Evolutionary conservation across 2,329 filamentous ascomycete species (phyloP).

Genomic region (Ceratocystiopsis minuta): DNA sequence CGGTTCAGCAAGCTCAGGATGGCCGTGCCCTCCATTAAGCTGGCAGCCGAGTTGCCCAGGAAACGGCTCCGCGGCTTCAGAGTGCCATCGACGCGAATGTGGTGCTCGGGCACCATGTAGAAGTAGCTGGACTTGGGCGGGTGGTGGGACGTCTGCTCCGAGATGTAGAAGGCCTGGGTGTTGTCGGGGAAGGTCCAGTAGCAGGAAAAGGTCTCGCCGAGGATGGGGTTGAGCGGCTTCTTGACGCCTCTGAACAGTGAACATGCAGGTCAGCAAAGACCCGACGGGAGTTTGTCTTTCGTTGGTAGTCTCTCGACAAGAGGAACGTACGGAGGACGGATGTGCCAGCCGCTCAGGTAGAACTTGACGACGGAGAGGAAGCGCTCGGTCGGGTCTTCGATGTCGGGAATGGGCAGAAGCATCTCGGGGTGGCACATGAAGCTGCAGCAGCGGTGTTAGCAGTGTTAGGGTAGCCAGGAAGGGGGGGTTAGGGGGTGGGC

Average conservation of each 20-base stretch:
- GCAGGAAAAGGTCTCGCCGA: constrained; percentile 86
- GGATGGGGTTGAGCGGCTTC: constrained; percentile 90
- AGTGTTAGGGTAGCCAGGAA: too few species aligned
- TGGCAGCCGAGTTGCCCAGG: constrained; percentile 89
- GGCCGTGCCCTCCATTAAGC: constrained; percentile 94
- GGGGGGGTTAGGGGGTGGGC: too few species aligned
- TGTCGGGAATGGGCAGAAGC: constrained; percentile 67
- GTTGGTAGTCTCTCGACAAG: too few species aligned
- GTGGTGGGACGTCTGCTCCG: constrained; percentile 95
- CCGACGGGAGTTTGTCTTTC: not conserved
- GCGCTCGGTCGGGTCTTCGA: constrained; percentile 75
- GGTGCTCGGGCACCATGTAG: constrained; percentile 86
- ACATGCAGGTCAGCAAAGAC: constrained; percentile 1
- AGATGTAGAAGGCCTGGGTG: constrained; percentile 83
- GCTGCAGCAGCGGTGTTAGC: constrained; percentile 27
- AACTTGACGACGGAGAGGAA: constrained; percentile 96
- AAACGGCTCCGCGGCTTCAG: constrained; percentile 92
- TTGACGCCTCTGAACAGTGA: constrained; percentile 59
- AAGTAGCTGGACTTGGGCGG: constrained; percentile 98
- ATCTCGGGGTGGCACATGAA: constrained; percentile 99
- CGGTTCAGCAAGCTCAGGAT: constrained; percentile 69
- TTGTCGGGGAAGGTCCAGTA: constrained; percentile 85
- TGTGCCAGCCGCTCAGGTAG: constrained; percentile 97
- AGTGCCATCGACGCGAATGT: constrained; percentile 89
- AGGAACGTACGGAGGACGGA: constrained; percentile 70